Evolutionary conservation across 768 basidiomycete species (phyloP), one percentile per base, ranked within the genome.

Genomic region (Mycena capillaripes): DNA sequence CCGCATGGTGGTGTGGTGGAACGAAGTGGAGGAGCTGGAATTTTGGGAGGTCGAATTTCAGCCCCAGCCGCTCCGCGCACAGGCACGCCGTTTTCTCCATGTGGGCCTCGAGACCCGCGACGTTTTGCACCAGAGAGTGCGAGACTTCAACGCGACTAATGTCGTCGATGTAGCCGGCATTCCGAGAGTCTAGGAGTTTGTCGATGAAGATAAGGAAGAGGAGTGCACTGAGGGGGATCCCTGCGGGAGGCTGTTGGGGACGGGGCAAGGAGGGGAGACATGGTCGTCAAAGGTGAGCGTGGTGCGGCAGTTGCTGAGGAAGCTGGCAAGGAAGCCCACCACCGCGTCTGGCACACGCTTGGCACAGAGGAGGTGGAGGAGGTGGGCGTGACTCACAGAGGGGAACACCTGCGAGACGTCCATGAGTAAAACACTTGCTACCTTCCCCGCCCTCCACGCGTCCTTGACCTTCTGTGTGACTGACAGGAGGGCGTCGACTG

Each of bases 1-100:
- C 66, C 1, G 29, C 16, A 29, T 57, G 53, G 2, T 29, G 59
- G 19, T 44, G 42, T 0, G 59, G 59, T n/a, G n/a, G 29, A 44
- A 57, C 55, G n/a, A 57, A 58, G 27, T 66, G 65, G 40, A 60
- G 2, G 17, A 60, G 58, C 25, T 60, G 58, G 40, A 30, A 66
- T 23, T 60, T 60, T 12, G 58, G 58, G n/a, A 52, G 52, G 29
- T 53, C 52, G 34, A 53, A 57, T 4, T 19, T 44, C 17, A 40
- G n/a, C 9, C 46, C 32, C 9, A 52, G 11, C 3, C n/a, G 50
- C 11, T 27, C n/a, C 14, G 62, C 21, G n/a, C 6, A 4, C 3
- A 36, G 46, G 50, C 4, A 17, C 1, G 50, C 50, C 1, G 3
- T 2, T 9, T 25, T 6, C n/a, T 17, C 16, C 48, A 38, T 52